Evolutionary conservation across 192 early-diverging fungal genomes (phyloP).

Genomic region (Coemansia sp.): DNA sequence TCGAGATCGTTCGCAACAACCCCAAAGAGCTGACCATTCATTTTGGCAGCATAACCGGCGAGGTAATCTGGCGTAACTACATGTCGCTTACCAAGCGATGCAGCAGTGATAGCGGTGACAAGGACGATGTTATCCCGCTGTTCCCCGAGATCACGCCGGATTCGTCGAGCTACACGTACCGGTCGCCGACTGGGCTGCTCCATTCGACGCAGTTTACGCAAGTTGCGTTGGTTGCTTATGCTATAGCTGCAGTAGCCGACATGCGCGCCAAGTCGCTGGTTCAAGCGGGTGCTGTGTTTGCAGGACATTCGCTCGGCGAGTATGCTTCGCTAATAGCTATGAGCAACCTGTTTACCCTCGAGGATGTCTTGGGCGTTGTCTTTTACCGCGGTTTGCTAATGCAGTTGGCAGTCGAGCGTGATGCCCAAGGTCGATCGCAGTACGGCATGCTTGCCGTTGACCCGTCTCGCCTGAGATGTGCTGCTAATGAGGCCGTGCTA

Average conservation of each 20-base stretch:
- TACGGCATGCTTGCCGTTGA: constrained; percentile 96
- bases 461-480: constrained; percentile 76
- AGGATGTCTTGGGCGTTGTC: constrained; percentile 82
- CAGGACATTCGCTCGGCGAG: constrained; percentile 95
- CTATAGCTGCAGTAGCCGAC: constrained; percentile 86
- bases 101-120: neutral
- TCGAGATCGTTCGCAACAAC: constrained; percentile 89
- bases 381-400: constrained; percentile 98
- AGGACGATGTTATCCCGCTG: neutral
- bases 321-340: constrained; percentile 84
- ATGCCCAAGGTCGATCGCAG: constrained; percentile 76
- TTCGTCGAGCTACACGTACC: constrained; percentile 79
- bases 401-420: constrained; percentile 90
- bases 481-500: constrained; percentile 75
- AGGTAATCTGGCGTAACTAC: constrained; percentile 78
- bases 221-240: constrained; percentile 81
- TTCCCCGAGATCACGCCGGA: constrained; percentile 62
- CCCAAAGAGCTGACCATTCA: constrained; percentile 68
- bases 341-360: constrained; percentile 71
- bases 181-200: constrained; percentile 77
- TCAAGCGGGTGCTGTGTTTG: constrained; percentile 77
- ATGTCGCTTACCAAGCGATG: constrained; percentile 63
- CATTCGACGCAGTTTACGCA: constrained; percentile 96
- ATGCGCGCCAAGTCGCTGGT: constrained; percentile 86
- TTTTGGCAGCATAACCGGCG: constrained; percentile 78